Conservation (phyloP, 805 yeast genomes). For the Cyberlindnera nakhonratchasimensis region DNA sequence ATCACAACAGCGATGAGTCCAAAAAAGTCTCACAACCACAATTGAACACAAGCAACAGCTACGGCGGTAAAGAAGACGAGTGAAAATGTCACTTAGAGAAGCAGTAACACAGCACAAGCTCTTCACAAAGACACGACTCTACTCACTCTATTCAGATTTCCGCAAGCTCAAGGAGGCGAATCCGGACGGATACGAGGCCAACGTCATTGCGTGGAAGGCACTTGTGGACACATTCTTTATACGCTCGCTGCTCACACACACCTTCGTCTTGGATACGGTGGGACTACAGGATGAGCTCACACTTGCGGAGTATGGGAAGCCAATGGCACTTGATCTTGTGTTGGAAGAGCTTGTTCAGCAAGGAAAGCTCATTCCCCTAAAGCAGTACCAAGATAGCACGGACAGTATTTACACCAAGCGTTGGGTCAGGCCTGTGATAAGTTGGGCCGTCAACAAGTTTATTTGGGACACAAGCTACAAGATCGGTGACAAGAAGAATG, state of each 20-base stretch:
- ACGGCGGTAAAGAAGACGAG: not conserved
- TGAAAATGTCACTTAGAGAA: constrained; percentile 16
- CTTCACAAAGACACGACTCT: constrained; percentile 34
- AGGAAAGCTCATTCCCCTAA: constrained; percentile 29
- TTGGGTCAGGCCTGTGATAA: constrained; percentile 25
- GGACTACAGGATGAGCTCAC: constrained; percentile 28
- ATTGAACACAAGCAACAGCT: not conserved
- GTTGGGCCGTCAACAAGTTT: constrained; percentile 24
- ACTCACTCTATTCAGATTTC: constrained; percentile 39
- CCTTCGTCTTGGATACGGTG: constrained; percentile 27
- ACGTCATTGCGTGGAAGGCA: constrained; percentile 36
- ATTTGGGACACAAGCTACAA: constrained; percentile 25
- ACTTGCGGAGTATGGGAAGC: constrained; percentile 32
- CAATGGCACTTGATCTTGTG: constrained; percentile 35
- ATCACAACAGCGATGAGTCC: not conserved
- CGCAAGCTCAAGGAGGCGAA: constrained; percentile 34
- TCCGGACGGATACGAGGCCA: constrained; percentile 41
- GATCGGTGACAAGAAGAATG: constrained; percentile 15
- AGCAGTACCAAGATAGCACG: constrained; percentile 18
- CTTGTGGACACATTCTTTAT: constrained; percentile 24
- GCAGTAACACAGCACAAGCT: constrained; percentile 21
- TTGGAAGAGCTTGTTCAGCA: constrained; percentile 31
- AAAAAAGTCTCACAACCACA: not conserved
- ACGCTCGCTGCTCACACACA: constrained; percentile 9
- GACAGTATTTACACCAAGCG: constrained; percentile 23